Conservation (phyloP, 352 stramenopile genomes). For the Phytophthora hibernalis region DNA sequence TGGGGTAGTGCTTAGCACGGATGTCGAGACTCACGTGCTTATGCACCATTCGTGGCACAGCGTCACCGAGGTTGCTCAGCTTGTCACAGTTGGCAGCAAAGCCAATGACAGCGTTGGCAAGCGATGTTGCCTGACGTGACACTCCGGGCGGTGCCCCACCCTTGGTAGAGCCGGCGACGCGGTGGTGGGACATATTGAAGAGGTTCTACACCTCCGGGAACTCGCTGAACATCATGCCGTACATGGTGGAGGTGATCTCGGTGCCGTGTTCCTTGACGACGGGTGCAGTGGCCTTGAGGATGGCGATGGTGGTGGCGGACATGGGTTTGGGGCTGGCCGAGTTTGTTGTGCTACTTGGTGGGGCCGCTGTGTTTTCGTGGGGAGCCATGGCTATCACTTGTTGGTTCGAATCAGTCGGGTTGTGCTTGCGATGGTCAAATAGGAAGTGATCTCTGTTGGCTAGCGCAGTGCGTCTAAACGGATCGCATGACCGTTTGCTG, state of each 20-base stretch:
- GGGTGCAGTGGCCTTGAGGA: constrained; percentile 73
- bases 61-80: constrained; percentile 51
- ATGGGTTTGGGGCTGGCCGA: constrained; percentile 26
- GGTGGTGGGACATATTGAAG: constrained; percentile 81
- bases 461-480: neutral
- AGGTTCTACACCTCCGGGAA: constrained; percentile 68
- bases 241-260: constrained; percentile 75
- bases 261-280: constrained; percentile 68
- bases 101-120: constrained; percentile 63
- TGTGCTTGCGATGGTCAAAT: constrained; percentile 1
- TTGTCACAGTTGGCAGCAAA: constrained; percentile 75
- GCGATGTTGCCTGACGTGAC: constrained; percentile 53
- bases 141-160: constrained; percentile 25
- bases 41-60: constrained; percentile 65
- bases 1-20: constrained; percentile 70
- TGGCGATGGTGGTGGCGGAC: constrained; percentile 46
- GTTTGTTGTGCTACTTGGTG: neutral
- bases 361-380: neutral
- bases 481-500: neutral
- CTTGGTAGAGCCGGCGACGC: constrained; percentile 46
- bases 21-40: constrained; percentile 73
- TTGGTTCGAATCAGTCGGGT: neutral
- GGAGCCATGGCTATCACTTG: constrained; percentile 5
- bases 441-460: constrained; percentile 2
- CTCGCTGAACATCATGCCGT: constrained; percentile 68